phyloP scores from a whole-genome alignment of 2,329 filamentous ascomycete genomes.

The Fusarium longipes region DNA sequence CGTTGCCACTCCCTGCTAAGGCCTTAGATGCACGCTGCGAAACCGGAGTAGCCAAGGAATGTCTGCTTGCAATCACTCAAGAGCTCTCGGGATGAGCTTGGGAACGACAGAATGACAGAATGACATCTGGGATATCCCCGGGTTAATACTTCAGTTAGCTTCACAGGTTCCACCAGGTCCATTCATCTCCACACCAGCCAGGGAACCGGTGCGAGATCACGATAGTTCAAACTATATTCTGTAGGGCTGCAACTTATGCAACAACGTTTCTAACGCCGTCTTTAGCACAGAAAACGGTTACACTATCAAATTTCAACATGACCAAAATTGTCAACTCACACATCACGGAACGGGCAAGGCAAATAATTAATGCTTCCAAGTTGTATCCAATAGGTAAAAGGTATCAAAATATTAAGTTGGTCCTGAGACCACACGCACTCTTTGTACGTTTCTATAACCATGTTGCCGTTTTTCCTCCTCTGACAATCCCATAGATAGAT shows the following conservation, averaged over 20 bases:
- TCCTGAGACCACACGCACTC: conserved; percentile 39
- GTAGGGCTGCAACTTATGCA: conserved; percentile 41
- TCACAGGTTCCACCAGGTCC: conserved; percentile 41
- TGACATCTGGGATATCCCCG: conserved; percentile 6
- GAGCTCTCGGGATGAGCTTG: background rate
- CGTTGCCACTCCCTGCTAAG: conserved; percentile 27
- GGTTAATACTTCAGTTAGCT: conserved; percentile 27
- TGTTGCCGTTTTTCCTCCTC: conserved; percentile 39
- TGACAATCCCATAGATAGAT: conserved; percentile 35
- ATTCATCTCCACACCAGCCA: conserved; percentile 40
- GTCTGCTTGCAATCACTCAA: conserved; percentile 4
- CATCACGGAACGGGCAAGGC: background rate
- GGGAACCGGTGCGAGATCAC: conserved; percentile 38
- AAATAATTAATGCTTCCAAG: conserved; percentile 11
- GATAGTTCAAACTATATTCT: conserved; percentile 32
- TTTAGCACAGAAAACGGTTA: conserved; percentile 18
- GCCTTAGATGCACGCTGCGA: conserved; percentile 16
- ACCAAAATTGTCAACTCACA: background rate
- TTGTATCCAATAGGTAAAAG: conserved; percentile 17
- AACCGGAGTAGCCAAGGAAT: conserved; percentile 1
- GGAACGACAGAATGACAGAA: conserved; percentile 1
- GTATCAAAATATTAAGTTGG: conserved; percentile 38
- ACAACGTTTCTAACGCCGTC: conserved; percentile 11
- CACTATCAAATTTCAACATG: conserved; percentile 6
- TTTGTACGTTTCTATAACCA: conserved; percentile 44